Conservation (phyloP, 2,329 filamentous ascomycete species). For the Fusarium sp. region DNA sequence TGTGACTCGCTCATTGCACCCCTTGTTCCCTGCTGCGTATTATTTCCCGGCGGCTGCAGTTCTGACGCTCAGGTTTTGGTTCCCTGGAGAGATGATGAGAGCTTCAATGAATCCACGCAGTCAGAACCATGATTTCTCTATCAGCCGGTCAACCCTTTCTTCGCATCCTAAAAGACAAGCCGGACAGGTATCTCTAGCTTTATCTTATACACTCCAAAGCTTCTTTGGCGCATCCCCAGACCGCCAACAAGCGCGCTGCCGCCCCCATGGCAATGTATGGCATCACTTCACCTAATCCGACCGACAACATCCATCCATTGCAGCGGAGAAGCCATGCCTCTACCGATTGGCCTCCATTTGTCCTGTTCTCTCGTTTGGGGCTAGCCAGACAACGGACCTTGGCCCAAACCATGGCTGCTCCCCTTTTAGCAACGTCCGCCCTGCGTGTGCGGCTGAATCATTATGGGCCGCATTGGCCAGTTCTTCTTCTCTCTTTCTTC, state of each 20-base stretch:
- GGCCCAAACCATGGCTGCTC: conserved; percentile 29
- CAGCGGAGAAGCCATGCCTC: conserved; percentile 18
- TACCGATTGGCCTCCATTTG: conserved; percentile 30
- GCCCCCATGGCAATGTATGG: conserved; percentile 33
- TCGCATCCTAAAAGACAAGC: background rate
- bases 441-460: conserved; percentile 40
- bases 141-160: background rate
- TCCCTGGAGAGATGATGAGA: background rate
- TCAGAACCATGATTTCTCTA: too few relatives aligned
- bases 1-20: conserved; percentile 20
- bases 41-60: conserved; percentile 6
- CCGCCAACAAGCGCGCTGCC: conserved; percentile 40
- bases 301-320: conserved; percentile 15
- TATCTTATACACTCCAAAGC: conserved; percentile 12
- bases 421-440: conserved; percentile 35
- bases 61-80: background rate
- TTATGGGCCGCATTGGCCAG: conserved; percentile 29
- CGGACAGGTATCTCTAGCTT: conserved; percentile 3
- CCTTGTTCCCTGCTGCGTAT: conserved; percentile 14
- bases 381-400: conserved; percentile 30
- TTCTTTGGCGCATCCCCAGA: conserved; percentile 31
- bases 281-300: conserved; percentile 42
- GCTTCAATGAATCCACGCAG: too few relatives aligned
- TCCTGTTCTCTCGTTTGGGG: conserved; percentile 32
- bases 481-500: conserved; percentile 32